phyloP scores from a whole-genome alignment of 1,284 basidiomycete genomes.

The Exsudoporus floridanus region DNA sequence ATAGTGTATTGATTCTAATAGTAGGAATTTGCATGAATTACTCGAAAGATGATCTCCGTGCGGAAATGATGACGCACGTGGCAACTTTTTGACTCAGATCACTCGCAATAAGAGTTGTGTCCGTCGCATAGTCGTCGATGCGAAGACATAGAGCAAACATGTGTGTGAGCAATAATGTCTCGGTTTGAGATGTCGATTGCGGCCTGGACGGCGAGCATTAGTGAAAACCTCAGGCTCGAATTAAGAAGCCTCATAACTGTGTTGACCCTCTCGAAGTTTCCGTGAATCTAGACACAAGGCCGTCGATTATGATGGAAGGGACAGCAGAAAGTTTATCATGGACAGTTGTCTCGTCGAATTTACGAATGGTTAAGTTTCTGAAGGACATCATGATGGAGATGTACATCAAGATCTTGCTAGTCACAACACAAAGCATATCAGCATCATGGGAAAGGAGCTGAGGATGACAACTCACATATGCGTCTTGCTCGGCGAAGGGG shows the following conservation, averaged over 20 bases:
- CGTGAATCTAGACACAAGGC: constrained; percentile 77
- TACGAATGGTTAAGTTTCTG: constrained; percentile 46
- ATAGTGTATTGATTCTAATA: constrained; percentile 49
- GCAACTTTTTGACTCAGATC: constrained; percentile 66
- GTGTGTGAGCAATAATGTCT: constrained; percentile 72
- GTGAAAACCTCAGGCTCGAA: neutral
- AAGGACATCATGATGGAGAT: constrained; percentile 77
- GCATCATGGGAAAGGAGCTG: neutral
- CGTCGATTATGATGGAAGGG: constrained; percentile 68
- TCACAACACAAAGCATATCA: neutral
- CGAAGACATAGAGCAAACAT: constrained; percentile 79
- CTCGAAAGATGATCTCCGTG: neutral
- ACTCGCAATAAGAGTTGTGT: constrained; percentile 63
- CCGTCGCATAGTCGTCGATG: constrained; percentile 73
- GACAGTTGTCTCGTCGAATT: constrained; percentile 51
- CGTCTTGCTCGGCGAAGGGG: constrained; percentile 52
- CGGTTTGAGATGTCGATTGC: constrained; percentile 67
- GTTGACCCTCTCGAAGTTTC: constrained; percentile 65
- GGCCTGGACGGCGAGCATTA: constrained; percentile 42
- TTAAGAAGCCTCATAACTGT: constrained; percentile 43
- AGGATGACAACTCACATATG: constrained; percentile 47
- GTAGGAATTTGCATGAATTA: neutral
- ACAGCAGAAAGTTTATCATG: constrained; percentile 57
- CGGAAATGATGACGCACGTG: constrained; percentile 51
- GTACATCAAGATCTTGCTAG: constrained; percentile 76